phyloP scores from a whole-genome alignment of 495 filamentous ascomycete genomes.

The Xylaria nigripes region DNA sequence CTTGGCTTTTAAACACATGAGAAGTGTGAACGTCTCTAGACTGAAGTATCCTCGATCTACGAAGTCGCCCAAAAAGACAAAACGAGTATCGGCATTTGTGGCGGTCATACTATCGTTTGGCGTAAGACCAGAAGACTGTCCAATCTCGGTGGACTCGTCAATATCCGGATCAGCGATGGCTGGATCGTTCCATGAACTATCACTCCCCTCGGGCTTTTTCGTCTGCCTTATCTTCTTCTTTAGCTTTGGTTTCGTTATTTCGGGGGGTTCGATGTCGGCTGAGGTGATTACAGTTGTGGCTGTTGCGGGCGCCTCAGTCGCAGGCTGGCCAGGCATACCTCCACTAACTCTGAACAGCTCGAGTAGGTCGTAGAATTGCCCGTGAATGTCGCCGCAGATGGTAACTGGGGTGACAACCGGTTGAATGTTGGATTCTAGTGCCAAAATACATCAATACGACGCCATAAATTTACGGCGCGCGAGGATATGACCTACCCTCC shows the following conservation, averaged over 20 bases:
- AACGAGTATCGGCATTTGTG: conserved; percentile 68
- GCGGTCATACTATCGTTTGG: conserved; percentile 36
- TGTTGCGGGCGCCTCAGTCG: conserved; percentile 54
- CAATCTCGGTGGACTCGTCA: conserved; percentile 40
- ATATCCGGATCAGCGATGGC: conserved; percentile 41
- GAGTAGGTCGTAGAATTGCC: conserved; percentile 96
- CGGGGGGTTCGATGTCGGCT: conserved; percentile 80
- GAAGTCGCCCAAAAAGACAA: conserved; percentile 94
- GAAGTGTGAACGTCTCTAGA: conserved; percentile 87
- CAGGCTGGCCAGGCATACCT: conserved; percentile 79
- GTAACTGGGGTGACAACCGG: conserved; percentile 95
- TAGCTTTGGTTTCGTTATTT: conserved; percentile 75
- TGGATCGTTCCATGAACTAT: conserved; percentile 29
- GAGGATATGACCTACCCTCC: conserved; percentile 55
- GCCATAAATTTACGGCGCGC: neutral
- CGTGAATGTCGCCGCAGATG: conserved; percentile 96
- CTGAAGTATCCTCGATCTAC: conserved; percentile 98
- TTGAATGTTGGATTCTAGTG: conserved; percentile 92
- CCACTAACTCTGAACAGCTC: conserved; percentile 95
- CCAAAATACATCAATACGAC: neutral
- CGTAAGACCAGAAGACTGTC: conserved; percentile 30
- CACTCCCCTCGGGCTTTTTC: conserved; percentile 24
- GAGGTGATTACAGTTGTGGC: conserved; percentile 64
- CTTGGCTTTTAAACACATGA: conserved; percentile 97
- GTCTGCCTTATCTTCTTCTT: conserved; percentile 66